Percentiles rank a stretch among this genome's conserved stretches.
Evolutionary conservation across 2,329 filamentous ascomycete genomes (phyloP).

Genomic region (Aureobasidium sp.): DNA sequence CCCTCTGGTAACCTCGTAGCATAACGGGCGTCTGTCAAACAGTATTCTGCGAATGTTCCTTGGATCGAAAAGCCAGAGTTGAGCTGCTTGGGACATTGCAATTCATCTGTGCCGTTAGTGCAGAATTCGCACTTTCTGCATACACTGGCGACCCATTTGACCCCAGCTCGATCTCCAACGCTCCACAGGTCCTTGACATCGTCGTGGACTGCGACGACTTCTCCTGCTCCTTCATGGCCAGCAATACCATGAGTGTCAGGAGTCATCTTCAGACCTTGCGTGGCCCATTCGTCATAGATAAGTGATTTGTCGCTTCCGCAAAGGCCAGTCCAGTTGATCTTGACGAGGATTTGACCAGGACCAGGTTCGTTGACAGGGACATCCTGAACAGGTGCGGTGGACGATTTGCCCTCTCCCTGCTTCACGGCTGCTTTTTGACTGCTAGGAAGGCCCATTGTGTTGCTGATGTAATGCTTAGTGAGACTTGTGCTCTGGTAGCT

Average conservation of each 20-base stretch:
- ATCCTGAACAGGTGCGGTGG: constrained; percentile 27
- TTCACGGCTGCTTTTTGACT: constrained; percentile 33
- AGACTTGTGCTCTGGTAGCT: too few relatives aligned
- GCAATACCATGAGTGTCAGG: constrained; percentile 24
- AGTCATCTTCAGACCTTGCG: constrained; percentile 26
- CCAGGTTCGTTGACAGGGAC: constrained; percentile 27
- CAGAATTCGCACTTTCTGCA: constrained; percentile 29
- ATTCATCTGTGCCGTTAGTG: constrained; percentile 29
- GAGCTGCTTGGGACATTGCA: constrained; percentile 32
- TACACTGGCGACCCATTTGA: constrained; percentile 28
- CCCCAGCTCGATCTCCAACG: constrained; percentile 26
- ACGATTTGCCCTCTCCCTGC: constrained; percentile 26
- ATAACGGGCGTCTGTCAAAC: constrained; percentile 30
- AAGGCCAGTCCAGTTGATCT: constrained; percentile 31
- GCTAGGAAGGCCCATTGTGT: constrained; percentile 6
- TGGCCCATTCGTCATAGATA: constrained; percentile 31
- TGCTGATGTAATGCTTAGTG: background rate
- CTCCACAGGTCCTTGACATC: constrained; percentile 26
- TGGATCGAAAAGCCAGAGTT: constrained; percentile 34
- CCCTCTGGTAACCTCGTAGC: constrained; percentile 32
- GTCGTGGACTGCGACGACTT: constrained; percentile 24
- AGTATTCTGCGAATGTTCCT: constrained; percentile 34
- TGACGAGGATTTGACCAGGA: constrained; percentile 31
- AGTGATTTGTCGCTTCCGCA: constrained; percentile 32
- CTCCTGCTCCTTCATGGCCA: constrained; percentile 27